Percentiles rank a stretch among this genome's conserved stretches.
Conservation (phyloP, 768 basidiomycete species). For the Tricholoma hemisulphureum region DNA sequence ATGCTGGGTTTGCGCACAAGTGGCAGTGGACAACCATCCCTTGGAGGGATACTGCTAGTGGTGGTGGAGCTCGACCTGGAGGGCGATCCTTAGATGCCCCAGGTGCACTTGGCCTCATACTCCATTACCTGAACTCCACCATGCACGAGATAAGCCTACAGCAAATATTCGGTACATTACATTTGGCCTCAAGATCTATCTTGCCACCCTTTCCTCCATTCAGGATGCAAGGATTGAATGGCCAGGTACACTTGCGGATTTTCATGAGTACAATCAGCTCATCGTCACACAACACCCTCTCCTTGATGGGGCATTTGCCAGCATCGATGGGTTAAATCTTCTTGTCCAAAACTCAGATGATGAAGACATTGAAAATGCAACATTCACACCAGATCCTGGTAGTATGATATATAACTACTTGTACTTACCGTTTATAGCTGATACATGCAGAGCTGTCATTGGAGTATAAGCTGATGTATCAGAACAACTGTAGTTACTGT, state of each 20-base stretch:
- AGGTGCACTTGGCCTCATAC: constrained; percentile 39
- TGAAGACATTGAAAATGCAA: background rate
- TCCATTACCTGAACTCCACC: constrained; percentile 31
- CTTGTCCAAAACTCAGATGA: constrained; percentile 29
- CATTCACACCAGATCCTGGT: background rate
- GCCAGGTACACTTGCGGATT: constrained; percentile 14
- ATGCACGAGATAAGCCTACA: constrained; percentile 35
- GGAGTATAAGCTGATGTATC: no score
- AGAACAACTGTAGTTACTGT: background rate
- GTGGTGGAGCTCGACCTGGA: constrained; percentile 23
- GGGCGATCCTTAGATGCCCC: constrained; percentile 37
- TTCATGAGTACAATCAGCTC: constrained; percentile 22
- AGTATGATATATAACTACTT: no score
- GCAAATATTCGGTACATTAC: constrained; percentile 42
- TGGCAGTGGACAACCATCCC: constrained; percentile 31
- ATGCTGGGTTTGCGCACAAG: constrained; percentile 28
- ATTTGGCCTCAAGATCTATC: constrained; percentile 33
- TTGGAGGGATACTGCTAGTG: constrained; percentile 21
- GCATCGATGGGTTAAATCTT: constrained; percentile 42
- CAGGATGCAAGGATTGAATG: constrained; percentile 28
- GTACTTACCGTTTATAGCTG: no score
- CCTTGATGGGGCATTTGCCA: constrained; percentile 38
- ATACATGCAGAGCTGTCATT: no score
- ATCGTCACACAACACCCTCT: constrained; percentile 28
- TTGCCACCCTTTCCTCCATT: constrained; percentile 26